A percentile compares a stretch with the other conserved stretches of the same genome.
These are phyloP conservation scores for Nidularia pulvinata DNA, from an alignment of 768 basidiomycete genomes.

Conservation along the genomic window DNA sequence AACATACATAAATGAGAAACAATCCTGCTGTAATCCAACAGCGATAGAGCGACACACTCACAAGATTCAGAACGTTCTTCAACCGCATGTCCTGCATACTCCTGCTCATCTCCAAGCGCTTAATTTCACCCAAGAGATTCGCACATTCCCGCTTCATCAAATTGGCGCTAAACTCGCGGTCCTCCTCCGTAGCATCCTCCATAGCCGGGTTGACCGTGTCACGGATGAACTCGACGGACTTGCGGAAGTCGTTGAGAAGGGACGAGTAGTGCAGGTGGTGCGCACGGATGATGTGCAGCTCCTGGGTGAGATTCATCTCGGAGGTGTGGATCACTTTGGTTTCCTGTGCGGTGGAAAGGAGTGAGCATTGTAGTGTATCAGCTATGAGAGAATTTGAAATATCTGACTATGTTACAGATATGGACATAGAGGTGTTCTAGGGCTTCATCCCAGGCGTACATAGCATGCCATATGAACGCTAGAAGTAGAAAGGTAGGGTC, in stretches of 20 bases:
- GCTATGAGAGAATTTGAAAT: background rate
- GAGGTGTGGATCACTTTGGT: slow-evolving; percentile 36
- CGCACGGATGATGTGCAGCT: slow-evolving; percentile 51
- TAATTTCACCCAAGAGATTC: slow-evolving; percentile 41
- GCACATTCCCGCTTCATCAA: slow-evolving; percentile 37
- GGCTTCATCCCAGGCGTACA: slow-evolving; percentile 64
- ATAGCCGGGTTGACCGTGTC: slow-evolving; percentile 39
- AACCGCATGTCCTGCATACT: slow-evolving; percentile 34
- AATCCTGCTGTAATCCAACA: background rate
- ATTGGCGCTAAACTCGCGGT: slow-evolving; percentile 12
- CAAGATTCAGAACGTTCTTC: slow-evolving; percentile 42
- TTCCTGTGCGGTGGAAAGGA: slow-evolving; percentile 29
- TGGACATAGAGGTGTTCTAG: slow-evolving; percentile 51
- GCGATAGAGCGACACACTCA: slow-evolving; percentile 8
- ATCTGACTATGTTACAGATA: slow-evolving; percentile 43
- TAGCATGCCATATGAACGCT: slow-evolving; percentile 54
- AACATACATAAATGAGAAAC: background rate
- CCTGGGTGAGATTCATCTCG: slow-evolving; percentile 41
- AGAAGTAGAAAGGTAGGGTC: slow-evolving; percentile 60
- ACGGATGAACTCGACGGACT: slow-evolving; percentile 42
- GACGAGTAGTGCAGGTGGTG: slow-evolving; percentile 49
- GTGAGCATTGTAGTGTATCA: background rate
- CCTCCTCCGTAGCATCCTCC: slow-evolving; percentile 6
- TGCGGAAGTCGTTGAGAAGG: slow-evolving; percentile 44
- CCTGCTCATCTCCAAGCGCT: slow-evolving; percentile 28